Conservation (phyloP, 768 basidiomycete species). For the Trametes cingulata region DNA sequence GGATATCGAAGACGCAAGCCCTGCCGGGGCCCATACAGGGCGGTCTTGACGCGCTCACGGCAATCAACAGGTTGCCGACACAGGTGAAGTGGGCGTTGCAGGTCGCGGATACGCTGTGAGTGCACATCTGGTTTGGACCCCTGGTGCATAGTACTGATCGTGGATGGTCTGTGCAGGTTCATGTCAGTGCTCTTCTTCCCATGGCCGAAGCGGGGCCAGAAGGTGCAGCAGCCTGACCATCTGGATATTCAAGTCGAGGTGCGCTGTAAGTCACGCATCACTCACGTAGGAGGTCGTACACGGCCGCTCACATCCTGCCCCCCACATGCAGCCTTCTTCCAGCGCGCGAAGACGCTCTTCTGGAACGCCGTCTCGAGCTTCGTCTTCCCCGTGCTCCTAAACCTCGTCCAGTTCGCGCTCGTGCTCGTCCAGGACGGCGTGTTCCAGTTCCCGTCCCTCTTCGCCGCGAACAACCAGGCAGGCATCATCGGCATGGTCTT, state of each 20-base stretch:
- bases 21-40: neutral
- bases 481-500: constrained; percentile 16
- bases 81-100: constrained; percentile 3
- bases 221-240: neutral
- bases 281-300: too few relatives aligned
- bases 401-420: constrained; percentile 34
- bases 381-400: constrained; percentile 41
- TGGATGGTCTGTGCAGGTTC: neutral
- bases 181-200: neutral
- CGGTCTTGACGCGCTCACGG: neutral
- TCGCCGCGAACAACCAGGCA: constrained; percentile 7
- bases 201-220: neutral
- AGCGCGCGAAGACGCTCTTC: constrained; percentile 35
- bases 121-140: neutral
- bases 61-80: neutral
- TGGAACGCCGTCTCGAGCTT: constrained; percentile 40
- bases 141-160: neutral
- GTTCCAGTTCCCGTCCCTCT: constrained; percentile 1
- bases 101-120: constrained; percentile 1
- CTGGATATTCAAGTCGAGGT: neutral
- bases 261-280: neutral
- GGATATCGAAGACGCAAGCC: neutral
- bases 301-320: neutral
- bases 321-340: neutral
- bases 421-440: neutral